Percentiles rank a stretch among this genome's conserved stretches.
These are phyloP conservation scores for Colletotrichum endophyticum DNA, from an alignment of 2,329 filamentous ascomycete genomes.

Conservation along the genomic window DNA sequence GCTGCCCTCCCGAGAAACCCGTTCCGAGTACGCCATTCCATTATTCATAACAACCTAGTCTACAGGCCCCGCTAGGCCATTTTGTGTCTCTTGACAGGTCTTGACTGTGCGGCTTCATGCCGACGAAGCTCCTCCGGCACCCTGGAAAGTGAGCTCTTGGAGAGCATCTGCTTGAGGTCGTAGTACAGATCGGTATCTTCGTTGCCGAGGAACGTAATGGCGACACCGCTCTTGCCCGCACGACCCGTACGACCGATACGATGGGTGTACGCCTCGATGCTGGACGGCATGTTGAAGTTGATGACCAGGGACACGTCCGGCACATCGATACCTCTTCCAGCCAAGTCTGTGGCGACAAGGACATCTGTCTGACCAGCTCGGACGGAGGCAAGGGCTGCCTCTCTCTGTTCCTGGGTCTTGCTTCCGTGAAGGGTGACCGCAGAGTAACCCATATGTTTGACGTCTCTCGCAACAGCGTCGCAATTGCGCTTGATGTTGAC, in stretches of 20 bases:
- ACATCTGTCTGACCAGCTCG: slow-evolving; percentile 83
- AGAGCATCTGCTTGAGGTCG: slow-evolving; percentile 94
- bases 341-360: slow-evolving; percentile 93
- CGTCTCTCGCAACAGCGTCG: slow-evolving; percentile 91
- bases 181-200: slow-evolving; percentile 93
- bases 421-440: slow-evolving; percentile 91
- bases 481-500: slow-evolving; percentile 99
- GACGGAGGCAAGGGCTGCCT: slow-evolving; percentile 86
- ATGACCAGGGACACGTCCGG: slow-evolving; percentile 91
- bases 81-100: slow-evolving; percentile 46
- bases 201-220: slow-evolving; percentile 91
- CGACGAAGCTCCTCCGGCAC: slow-evolving; percentile 90
- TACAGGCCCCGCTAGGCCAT: slow-evolving; percentile 27
- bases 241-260: slow-evolving; percentile 95
- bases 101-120: slow-evolving; percentile 91
- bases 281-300: slow-evolving; percentile 98
- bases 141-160: slow-evolving; percentile 85
- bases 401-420: slow-evolving; percentile 98
- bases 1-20: not conserved
- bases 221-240: slow-evolving; percentile 95
- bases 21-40: not conserved
- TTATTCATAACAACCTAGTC: slow-evolving; percentile 9
- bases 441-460: slow-evolving; percentile 91
- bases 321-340: slow-evolving; percentile 97
- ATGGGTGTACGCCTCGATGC: slow-evolving; percentile 95